Percentiles rank a stretch among this genome's conserved stretches.
Evolutionary conservation across 148 eudicot genomes (phyloP).

Genomic region (Silene uniflora): DNA sequence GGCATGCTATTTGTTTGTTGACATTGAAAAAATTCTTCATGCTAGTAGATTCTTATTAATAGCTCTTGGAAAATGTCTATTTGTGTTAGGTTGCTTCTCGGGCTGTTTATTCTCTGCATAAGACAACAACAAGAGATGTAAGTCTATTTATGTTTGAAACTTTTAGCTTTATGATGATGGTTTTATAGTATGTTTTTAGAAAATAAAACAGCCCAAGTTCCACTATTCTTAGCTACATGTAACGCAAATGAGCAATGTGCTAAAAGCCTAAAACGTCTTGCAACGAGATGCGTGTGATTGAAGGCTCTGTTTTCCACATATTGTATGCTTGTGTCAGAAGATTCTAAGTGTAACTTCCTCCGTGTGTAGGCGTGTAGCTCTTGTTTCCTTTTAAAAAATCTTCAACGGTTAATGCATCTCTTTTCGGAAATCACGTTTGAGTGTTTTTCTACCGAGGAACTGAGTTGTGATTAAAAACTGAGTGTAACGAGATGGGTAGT

Average conservation of each 20-base stretch:
- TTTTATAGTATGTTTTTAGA: too few relatives aligned
- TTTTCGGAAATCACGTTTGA: too few relatives aligned
- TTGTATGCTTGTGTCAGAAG: too few relatives aligned
- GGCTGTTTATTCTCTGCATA: slow-evolving; percentile 95
- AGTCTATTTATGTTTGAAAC: slow-evolving; percentile 20
- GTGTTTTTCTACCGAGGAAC: too few relatives aligned
- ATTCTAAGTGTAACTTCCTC: too few relatives aligned
- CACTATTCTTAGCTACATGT: not conserved
- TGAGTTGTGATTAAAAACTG: too few relatives aligned
- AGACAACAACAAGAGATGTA: slow-evolving; percentile 89
- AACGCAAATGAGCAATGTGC: not conserved
- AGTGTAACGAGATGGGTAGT: too few relatives aligned
- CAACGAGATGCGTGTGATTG: not conserved
- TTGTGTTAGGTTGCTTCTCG: slow-evolving; percentile 65
- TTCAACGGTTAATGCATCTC: too few relatives aligned
- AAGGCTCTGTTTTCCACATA: not conserved
- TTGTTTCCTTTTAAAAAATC: too few relatives aligned
- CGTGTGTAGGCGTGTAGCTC: too few relatives aligned
- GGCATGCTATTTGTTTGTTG: not conserved
- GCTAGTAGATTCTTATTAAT: not conserved
- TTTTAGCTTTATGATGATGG: not conserved
- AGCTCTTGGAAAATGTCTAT: not conserved
- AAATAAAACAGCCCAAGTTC: too few relatives aligned
- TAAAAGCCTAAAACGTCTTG: not conserved
- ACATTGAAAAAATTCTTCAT: not conserved